Evolutionary conservation across 2,329 filamentous ascomycete species (phyloP), one percentile per base, ranked within the genome.

Genomic region (Periconia sp.): DNA sequence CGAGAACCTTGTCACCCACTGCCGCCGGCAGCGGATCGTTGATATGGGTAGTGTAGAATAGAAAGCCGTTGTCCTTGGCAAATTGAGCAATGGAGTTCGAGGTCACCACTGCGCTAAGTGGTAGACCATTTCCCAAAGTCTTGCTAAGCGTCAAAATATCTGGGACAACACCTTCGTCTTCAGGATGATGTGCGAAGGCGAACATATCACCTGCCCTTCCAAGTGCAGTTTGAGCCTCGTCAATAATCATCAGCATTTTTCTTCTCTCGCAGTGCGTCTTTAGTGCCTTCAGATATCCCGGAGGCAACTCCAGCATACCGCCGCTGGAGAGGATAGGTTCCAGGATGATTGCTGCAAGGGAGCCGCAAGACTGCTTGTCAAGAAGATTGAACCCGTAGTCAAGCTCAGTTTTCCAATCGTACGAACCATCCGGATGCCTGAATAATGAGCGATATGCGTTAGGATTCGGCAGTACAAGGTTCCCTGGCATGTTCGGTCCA

Each of bases 381-480:
- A 87, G 72, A 65, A 86, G 70, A 13, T 71, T 70, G 75, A 81
- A 87, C 4, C 81, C 82, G 52, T 80, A 86, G 9, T 83, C 76
- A 11, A 87, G 67, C 59, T 87, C 84, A 0, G 80, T 78, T 51
- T 83, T 73, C 84, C 84, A 87, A 58, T 87, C 83, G 49, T 87
- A 82, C 0, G 75, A 75, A 1, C 82, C 82, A 48, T 86, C 82
- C 0, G 76, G 16, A 24, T 78, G 75, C 8, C 79, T 75, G 62
- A 87, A 87, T 0, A 78, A 72, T 0, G 83, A 85, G 4, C 83
- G 78, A 57, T 85, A 86, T 0, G 78, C 73, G 51, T 86, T 79
- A 0, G 83, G 83, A 0, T 80, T 74, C 0, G 83, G 83, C 24
- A 87, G 75, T 1, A 74, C 74, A 4, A 83, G 71, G 43, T 79